Conservation (phyloP, 2,329 filamentous ascomycete species). For the Bipolaris gigantea region DNA sequence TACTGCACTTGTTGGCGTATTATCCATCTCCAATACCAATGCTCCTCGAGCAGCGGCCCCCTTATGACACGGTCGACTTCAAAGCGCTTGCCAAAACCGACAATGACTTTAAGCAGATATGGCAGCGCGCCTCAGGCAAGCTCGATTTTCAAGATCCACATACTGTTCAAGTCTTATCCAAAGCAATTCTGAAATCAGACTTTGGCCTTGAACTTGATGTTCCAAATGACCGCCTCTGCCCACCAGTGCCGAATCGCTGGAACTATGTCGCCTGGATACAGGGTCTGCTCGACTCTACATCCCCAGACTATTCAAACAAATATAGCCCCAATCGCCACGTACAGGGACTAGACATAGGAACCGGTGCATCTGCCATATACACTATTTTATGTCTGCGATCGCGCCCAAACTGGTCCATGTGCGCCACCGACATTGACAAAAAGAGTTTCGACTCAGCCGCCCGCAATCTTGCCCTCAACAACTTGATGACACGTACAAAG, state of each 20-base stretch:
- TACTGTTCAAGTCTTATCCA: slow-evolving; percentile 76
- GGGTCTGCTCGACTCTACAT: slow-evolving; percentile 72
- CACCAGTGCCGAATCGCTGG: slow-evolving; percentile 73
- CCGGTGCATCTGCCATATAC: slow-evolving; percentile 90
- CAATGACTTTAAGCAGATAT: slow-evolving; percentile 60
- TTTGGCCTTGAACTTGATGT: slow-evolving; percentile 73
- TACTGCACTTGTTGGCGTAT: background rate
- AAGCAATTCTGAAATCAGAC: slow-evolving; percentile 72
- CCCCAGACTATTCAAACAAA: slow-evolving; percentile 49
- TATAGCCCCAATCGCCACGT: slow-evolving; percentile 58
- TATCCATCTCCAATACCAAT: slow-evolving; percentile 7
- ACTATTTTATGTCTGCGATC: slow-evolving; percentile 75
- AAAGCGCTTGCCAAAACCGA: slow-evolving; percentile 61
- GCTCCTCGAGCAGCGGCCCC: slow-evolving; percentile 32
- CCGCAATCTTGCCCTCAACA: slow-evolving; percentile 68
- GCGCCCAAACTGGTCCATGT: slow-evolving; percentile 64
- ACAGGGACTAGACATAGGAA: slow-evolving; percentile 81
- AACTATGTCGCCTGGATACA: slow-evolving; percentile 94
- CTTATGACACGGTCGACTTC: slow-evolving; percentile 65
- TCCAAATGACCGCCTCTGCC: slow-evolving; percentile 79
- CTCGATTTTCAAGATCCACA: slow-evolving; percentile 80
- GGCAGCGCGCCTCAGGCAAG: slow-evolving; percentile 53
- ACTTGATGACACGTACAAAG: slow-evolving; percentile 64
- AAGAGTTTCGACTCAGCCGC: slow-evolving; percentile 68
- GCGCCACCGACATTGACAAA: slow-evolving; percentile 69